Conservation (phyloP, 176 grass and related monocot species). For the Rhynchospora tenuis region DNA sequence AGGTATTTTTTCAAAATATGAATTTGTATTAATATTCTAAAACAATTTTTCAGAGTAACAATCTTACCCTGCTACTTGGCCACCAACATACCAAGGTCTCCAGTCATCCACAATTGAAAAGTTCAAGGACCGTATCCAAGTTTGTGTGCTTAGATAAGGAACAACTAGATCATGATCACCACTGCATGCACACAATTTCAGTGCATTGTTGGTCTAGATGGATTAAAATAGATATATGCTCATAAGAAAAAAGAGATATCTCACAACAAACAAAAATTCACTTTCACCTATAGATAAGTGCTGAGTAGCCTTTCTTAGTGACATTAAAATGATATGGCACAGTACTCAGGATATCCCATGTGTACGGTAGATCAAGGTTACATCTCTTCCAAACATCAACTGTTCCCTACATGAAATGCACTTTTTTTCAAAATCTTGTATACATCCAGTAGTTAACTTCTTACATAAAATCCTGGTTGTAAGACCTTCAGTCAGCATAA, state of each 20-base stretch:
- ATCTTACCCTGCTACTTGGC: slow-evolving; percentile 64
- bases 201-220: neutral
- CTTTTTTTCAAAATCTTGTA: neutral
- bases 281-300: slow-evolving; percentile 47
- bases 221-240: neutral
- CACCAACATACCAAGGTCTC: slow-evolving; percentile 49
- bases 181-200: slow-evolving; percentile 33
- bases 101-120: slow-evolving; percentile 41
- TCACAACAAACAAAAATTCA: neutral
- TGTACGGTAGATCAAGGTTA: neutral
- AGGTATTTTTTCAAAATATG: neutral
- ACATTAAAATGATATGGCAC: slow-evolving; percentile 36
- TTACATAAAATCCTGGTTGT: neutral
- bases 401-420: slow-evolving; percentile 21
- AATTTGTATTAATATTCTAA: neutral
- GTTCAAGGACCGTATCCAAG: slow-evolving; percentile 54
- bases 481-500: neutral
- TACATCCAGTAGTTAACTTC: neutral
- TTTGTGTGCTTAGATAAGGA: slow-evolving; percentile 42
- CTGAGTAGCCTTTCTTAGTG: slow-evolving; percentile 46
- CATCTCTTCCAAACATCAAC: slow-evolving; percentile 38
- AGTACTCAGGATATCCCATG: slow-evolving; percentile 27
- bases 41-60: neutral
- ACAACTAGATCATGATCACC: slow-evolving; percentile 46
- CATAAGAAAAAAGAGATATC: neutral